Evolutionary conservation across 208 protist genomes (phyloP), one percentile per base, ranked within the genome.

Genomic region (Trypanosoma theileri): DNA sequence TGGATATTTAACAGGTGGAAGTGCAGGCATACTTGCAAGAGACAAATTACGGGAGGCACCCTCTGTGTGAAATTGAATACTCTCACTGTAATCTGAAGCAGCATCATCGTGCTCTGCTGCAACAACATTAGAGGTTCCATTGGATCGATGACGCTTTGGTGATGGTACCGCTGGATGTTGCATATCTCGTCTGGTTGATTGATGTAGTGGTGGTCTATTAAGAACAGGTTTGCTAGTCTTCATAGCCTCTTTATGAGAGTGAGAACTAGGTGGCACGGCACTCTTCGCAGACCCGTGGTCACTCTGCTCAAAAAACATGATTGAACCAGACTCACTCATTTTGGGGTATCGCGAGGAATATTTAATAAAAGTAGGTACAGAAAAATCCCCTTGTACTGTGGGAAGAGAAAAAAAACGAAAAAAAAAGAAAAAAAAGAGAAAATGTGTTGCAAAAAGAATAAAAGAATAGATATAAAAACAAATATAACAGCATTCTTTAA

Each of bases 271-370:
- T 51, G 1, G 31, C 6, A 19, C 17, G 0, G 44, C 42, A 13
- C 46, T 64, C 14, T 64, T 58, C 21, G 50, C 26, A 13, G 62
- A 68, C 16, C 61, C 55, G 19, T 8, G 48, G 8, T 66, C 66
- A 24, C 46, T 69, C 3, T 70, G 73, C 51, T 85, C 84, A 50
- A 74, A 53, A 46, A 89, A 89, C 13, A 69, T 57, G 53, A 89
- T 44, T 6, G 84, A 89, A 55, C 86, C 80, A 26, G 40, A 74
- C 56, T 86, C 84, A 58, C 77, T 86, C 57, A 75, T 77, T 48
- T 40, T 51, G 22, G 11, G 28, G 6, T 35, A 35, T 35, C 28
- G 28, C 28, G 9, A 73, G 68, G 8, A 59, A 51, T 22, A 41
- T 46, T 31, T n/a, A 17, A 73, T 13, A 21, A 62, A 31, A 42